Evolutionary conservation across 306 rosid species (phyloP).

Genomic region (Vigna trinervia): DNA sequence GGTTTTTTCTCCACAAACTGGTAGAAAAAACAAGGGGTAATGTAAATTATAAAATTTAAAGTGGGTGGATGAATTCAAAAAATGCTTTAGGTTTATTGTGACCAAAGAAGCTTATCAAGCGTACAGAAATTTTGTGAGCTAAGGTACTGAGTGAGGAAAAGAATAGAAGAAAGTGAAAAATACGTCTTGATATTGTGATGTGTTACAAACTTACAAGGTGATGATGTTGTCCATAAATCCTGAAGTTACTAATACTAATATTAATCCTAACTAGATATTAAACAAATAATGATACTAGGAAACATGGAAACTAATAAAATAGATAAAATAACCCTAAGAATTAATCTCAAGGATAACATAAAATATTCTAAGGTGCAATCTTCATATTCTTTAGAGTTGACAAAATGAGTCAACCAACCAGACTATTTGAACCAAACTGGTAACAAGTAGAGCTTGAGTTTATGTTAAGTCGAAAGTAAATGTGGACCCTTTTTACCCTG

Average conservation of each 20-base stretch:
- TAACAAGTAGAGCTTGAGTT: too few species aligned
- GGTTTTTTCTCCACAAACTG: not conserved
- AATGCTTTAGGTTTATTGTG: conserved; percentile 4
- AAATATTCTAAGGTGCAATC: not conserved
- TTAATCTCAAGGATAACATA: not conserved
- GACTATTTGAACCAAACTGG: not conserved
- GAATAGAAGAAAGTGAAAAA: not conserved
- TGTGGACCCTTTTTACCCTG: not conserved
- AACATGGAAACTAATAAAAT: not conserved
- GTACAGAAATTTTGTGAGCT: not conserved
- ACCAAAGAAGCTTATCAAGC: not conserved
- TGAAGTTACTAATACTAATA: not conserved
- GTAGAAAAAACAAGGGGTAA: not conserved
- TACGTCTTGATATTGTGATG: not conserved
- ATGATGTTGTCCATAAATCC: not conserved
- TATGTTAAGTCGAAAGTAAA: not conserved
- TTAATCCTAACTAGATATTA: conserved; percentile 6
- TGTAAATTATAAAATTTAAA: not conserved
- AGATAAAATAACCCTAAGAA: not conserved
- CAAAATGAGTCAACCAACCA: not conserved
- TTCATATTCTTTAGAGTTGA: not conserved
- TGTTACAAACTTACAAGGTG: not conserved
- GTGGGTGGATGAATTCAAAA: not conserved
- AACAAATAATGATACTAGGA: not conserved
- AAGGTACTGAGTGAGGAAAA: not conserved